Evolutionary conservation across 75 land plant genomes (phyloP).

Genomic region (Sequoia sempervirens): DNA sequence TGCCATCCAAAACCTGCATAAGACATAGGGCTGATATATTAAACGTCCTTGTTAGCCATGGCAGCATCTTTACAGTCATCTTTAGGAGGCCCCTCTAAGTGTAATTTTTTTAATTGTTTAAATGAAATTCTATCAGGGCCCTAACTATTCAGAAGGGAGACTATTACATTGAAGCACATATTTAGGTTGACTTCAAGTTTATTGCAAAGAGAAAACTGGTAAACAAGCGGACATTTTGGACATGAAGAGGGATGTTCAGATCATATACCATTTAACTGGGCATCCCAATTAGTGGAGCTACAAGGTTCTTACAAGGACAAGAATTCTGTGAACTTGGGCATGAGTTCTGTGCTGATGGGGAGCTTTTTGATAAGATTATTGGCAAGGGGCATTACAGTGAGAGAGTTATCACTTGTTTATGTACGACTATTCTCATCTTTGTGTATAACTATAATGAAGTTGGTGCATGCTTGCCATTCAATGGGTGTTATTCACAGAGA

Average conservation of each 20-base stretch:
- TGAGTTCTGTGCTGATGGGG: conserved; percentile 62
- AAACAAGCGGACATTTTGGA: conserved; percentile 36
- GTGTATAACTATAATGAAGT: conserved; percentile 37
- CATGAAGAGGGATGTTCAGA: conserved; percentile 51
- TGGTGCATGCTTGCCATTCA: conserved; percentile 48
- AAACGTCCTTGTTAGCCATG: background rate
- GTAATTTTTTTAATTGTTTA: background rate
- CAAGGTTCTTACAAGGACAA: conserved; percentile 49
- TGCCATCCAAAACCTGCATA: background rate
- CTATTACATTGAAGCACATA: background rate
- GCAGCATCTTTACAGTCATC: background rate
- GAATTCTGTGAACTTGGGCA: conserved; percentile 44
- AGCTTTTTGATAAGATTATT: conserved; percentile 60
- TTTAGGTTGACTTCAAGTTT: conserved; percentile 30
- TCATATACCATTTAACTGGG: conserved; percentile 56
- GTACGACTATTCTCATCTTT: background rate
- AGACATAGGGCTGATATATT: background rate
- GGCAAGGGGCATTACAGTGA: conserved; percentile 58
- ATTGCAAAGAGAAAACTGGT: conserved; percentile 42
- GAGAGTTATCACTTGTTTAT: conserved; percentile 36
- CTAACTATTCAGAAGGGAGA: background rate
- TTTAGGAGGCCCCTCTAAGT: background rate
- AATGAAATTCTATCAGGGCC: background rate
- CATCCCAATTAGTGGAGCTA: conserved; percentile 50
- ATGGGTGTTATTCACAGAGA: conserved; percentile 63